Evolutionary conservation across 208 protist genomes (phyloP).

Genomic region (Wallacemonas collosoma): DNA sequence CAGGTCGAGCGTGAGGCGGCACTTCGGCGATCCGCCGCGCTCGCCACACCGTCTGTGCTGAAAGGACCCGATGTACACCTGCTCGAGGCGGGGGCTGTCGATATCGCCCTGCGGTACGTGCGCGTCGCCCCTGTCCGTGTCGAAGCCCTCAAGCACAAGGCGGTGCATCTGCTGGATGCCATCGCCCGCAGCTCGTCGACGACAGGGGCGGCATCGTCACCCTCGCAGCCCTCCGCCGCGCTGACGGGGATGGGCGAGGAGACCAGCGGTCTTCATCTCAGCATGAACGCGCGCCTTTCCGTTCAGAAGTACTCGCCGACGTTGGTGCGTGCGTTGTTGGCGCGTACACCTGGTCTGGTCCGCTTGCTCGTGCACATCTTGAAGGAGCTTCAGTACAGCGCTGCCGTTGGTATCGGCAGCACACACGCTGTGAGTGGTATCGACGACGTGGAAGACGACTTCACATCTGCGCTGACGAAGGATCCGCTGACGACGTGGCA

Average conservation of each 20-base stretch:
- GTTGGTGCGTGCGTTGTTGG: constrained; percentile 10
- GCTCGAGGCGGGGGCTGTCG: constrained; percentile 51
- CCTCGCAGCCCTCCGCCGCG: not conserved
- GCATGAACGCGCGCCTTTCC: constrained; percentile 7
- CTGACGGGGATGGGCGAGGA: not conserved
- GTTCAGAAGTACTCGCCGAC: constrained; percentile 16
- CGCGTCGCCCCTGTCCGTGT: constrained; percentile 30
- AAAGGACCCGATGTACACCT: constrained; percentile 57
- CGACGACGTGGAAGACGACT: not conserved
- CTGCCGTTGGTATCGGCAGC: not conserved
- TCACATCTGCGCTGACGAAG: not conserved
- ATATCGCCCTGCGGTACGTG: constrained; percentile 55
- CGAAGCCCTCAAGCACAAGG: constrained; percentile 48
- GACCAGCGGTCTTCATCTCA: not conserved
- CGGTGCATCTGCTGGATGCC: constrained; percentile 43
- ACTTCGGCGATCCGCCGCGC: not conserved
- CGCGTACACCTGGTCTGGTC: constrained; percentile 7
- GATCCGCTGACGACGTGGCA: not conserved
- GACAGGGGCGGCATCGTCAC: not conserved
- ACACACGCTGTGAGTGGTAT: no score
- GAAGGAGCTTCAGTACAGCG: not conserved
- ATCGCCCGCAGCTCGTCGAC: constrained; percentile 23
- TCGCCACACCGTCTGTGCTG: constrained; percentile 8
- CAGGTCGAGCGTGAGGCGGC: not conserved
- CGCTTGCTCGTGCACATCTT: constrained; percentile 17